phyloP scores from a whole-genome alignment of 176 grass and related monocot species.

The Carex littledalei region DNA sequence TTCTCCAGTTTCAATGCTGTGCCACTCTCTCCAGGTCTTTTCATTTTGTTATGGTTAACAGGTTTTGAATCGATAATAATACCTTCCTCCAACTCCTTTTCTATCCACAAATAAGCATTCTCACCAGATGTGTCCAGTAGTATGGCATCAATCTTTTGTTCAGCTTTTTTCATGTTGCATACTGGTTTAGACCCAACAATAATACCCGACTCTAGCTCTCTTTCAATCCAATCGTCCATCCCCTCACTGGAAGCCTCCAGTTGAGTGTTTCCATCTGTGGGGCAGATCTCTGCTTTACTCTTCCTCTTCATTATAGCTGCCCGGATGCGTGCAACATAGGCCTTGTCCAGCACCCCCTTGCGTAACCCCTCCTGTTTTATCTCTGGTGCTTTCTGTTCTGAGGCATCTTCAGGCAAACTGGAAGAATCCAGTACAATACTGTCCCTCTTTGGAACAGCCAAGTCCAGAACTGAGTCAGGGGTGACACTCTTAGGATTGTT shows the following conservation, averaged over 20 bases:
- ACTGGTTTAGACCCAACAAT: conserved; percentile 28
- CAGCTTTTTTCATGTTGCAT: conserved; percentile 28
- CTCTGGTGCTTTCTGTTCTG: conserved; percentile 1
- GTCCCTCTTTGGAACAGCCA: neutral
- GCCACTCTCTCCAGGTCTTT: neutral
- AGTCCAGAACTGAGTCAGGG: conserved; percentile 4
- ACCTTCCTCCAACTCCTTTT: conserved; percentile 50
- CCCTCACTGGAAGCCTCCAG: neutral
- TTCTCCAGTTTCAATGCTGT: neutral
- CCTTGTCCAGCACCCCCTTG: neutral
- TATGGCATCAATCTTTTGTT: conserved; percentile 6
- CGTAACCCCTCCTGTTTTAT: neutral
- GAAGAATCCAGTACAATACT: neutral
- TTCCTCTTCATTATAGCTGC: conserved; percentile 9
- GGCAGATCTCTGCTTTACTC: neutral
- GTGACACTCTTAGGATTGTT: neutral
- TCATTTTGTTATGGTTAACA: neutral
- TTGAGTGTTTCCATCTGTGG: neutral
- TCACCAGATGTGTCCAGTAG: neutral
- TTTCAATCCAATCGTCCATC: conserved; percentile 56
- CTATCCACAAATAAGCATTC: conserved; percentile 44
- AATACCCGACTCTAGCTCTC: conserved; percentile 52
- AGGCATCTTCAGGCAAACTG: neutral
- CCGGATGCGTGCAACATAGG: conserved; percentile 2
- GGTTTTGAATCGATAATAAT: conserved; percentile 36